Evolutionary conservation across 345 rosid species (phyloP).

Genomic region (Camelina sativa): DNA sequence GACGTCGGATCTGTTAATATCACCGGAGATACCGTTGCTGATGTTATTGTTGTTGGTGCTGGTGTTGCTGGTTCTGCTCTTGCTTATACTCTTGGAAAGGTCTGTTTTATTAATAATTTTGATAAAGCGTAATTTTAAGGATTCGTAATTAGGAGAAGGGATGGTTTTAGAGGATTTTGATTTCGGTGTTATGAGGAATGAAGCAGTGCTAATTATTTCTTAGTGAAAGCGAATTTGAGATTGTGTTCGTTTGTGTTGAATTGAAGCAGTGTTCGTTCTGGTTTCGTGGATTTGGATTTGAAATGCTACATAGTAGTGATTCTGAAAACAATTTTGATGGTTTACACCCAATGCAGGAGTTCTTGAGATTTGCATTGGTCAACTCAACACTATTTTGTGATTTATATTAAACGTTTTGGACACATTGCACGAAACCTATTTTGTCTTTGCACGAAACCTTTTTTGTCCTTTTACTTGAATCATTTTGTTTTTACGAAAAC

Average conservation of each 20-base stretch:
- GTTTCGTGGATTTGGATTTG: background rate
- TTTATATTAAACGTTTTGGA: background rate
- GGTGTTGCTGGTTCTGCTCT: constrained; percentile 82
- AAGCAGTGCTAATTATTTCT: background rate
- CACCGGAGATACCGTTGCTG: constrained; percentile 44
- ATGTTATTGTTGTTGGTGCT: constrained; percentile 72
- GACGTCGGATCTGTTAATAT: constrained; percentile 45
- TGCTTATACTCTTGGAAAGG: constrained; percentile 73
- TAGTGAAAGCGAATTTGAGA: background rate
- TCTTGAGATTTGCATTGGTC: background rate
- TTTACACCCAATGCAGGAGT: background rate
- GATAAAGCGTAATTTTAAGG: background rate
- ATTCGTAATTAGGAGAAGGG: constrained; percentile 14
- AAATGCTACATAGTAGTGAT: too few relatives aligned
- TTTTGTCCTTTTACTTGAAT: too few relatives aligned
- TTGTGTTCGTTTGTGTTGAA: background rate
- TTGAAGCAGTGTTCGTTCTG: background rate
- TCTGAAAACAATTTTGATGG: background rate
- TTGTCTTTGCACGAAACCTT: too few relatives aligned
- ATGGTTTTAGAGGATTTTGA: constrained; percentile 3
- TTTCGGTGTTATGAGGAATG: background rate
- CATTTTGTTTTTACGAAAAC: background rate
- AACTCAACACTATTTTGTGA: background rate
- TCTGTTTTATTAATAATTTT: constrained; percentile 1
- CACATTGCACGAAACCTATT: background rate